Conservation (phyloP, 129 eudicot species). For the Sambucus nigra region DNA sequence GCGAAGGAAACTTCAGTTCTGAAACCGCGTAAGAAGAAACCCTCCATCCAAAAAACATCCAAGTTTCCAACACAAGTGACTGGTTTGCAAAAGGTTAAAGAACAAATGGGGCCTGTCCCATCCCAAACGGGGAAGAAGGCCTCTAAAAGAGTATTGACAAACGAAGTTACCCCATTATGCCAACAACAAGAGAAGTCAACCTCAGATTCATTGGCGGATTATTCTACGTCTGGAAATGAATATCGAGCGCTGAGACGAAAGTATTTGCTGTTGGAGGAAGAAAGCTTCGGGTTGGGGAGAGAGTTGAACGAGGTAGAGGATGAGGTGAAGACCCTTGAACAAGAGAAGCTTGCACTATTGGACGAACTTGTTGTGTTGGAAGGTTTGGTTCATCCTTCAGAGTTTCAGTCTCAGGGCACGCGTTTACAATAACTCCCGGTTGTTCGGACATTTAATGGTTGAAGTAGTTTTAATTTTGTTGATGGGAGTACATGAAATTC, state of each 20-base stretch:
- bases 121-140: constrained; percentile 21
- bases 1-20: constrained; percentile 26
- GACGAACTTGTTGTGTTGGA: constrained; percentile 92
- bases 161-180: constrained; percentile 26
- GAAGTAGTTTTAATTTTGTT: no score
- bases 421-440: constrained; percentile 13
- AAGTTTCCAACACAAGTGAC: constrained; percentile 40
- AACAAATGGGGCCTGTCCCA: constrained; percentile 18
- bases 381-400: constrained; percentile 80
- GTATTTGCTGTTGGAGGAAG: constrained; percentile 75
- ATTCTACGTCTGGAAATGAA: constrained; percentile 52
- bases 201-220: constrained; percentile 54
- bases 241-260: constrained; percentile 69
- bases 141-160: constrained; percentile 42
- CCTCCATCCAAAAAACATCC: constrained; percentile 30
- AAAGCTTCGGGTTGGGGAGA: constrained; percentile 59
- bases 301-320: constrained; percentile 62
- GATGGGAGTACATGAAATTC: no score
- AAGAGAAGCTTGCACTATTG: constrained; percentile 62
- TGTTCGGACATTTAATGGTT: neutral
- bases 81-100: constrained; percentile 27
- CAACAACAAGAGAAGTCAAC: constrained; percentile 48
- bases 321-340: constrained; percentile 59
- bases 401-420: constrained; percentile 28
- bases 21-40: constrained; percentile 52